phyloP scores from a whole-genome alignment of 306 rosid genomes.

The Vachellia pachyceras region DNA sequence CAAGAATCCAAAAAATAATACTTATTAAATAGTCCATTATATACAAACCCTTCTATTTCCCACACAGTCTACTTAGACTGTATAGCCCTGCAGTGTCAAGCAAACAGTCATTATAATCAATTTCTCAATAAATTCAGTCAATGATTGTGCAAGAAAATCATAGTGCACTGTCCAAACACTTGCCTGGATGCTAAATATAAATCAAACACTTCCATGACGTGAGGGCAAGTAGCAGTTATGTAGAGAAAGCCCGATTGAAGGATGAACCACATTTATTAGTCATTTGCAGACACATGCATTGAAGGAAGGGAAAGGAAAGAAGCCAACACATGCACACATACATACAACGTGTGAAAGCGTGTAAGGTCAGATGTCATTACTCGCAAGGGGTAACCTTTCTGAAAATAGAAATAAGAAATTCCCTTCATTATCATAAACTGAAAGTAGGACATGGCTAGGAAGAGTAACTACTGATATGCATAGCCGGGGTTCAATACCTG shows the following conservation, averaged over 20 bases:
- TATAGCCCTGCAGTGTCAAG: neutral
- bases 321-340: neutral
- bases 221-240: slow-evolving; percentile 2
- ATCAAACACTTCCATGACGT: slow-evolving; percentile 16
- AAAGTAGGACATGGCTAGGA: slow-evolving; percentile 9
- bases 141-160: neutral
- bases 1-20: neutral
- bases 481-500: neutral
- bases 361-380: slow-evolving; percentile 30
- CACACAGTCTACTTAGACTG: slow-evolving; percentile 3
- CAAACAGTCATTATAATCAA: neutral
- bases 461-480: neutral
- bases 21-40: slow-evolving; percentile 3
- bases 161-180: slow-evolving; percentile 1
- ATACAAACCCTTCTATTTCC: slow-evolving; percentile 21
- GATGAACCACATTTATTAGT: slow-evolving; percentile 16
- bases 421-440: slow-evolving; percentile 19
- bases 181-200: slow-evolving; percentile 23
- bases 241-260: slow-evolving; percentile 18
- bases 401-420: slow-evolving; percentile 12
- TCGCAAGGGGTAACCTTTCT: slow-evolving; percentile 27
- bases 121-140: slow-evolving; percentile 8
- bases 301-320: neutral
- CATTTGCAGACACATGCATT: neutral
- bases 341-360: neutral